Base-by-base conservation (phyloP, 768 basidiomycete genomes). In the Chalciporus pseudorubinellus region DNA sequence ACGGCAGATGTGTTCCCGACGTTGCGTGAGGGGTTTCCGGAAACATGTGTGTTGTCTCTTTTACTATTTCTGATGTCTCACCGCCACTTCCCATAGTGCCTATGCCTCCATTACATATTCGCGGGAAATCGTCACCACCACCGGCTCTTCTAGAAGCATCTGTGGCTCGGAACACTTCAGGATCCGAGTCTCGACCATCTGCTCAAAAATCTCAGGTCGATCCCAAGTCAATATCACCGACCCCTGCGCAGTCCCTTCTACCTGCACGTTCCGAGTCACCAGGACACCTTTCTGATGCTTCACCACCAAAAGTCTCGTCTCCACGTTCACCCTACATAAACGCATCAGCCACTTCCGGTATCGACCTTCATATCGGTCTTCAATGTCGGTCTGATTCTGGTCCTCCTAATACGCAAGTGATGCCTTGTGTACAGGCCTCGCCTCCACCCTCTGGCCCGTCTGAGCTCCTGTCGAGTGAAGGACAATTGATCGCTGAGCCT, bases 51-150 rank as follows among this genome's bases (percentile, higher is more conserved):
- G 53, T 22, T 14, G 10, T 39, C 26, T 20, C 18, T 19, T 24
- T 14, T 31, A 26, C 31, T n/a, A 8, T 34, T 7, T 10, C 33
- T 46, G 22, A 16, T 56, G 28, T 54, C 59, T 66, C 46, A 58
- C 20, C 26, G 0, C 16, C 18, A 38, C 26, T 42, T 26, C 2
- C 39, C 21, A n/a, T 8, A 64, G 56, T 47, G 11, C 24, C n/a
- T 20, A 13, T 43, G 6, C 9, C 48, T 40, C 47, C 44, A 26
- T 26, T 29, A 10, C 36, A 42, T 46, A 6, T 46, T 41, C 5
- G 9, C 50, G 39, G 46, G 28, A 43, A 51, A 22, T 19, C 13
- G 4, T 24, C 39, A 9, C 39, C 45, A 31, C 26, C 7, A 42
- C 42, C 22, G 45, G 19, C 31, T 22, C 33, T 39, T 21, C 19